Base-by-base conservation (phyloP, 768 basidiomycete species). In the Tubosaeta sp. region DNA sequence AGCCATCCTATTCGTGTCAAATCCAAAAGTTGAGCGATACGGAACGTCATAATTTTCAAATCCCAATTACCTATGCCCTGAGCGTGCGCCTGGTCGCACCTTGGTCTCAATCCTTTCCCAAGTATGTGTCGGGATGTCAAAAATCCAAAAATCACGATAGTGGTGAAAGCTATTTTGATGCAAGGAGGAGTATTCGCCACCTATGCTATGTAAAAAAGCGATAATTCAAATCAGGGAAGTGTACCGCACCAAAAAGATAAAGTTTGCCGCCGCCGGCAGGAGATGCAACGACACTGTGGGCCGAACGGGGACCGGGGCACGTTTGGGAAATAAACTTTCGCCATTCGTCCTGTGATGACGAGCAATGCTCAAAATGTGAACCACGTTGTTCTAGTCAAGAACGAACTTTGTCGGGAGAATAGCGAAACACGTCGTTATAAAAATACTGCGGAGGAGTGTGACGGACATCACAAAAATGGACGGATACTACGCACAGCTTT, bases 31-130 rank as follows among this genome's bases (percentile, higher is more conserved):
- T 52, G 6, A 51, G 50, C n/a, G 22, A 43, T 6, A 19, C 7
- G 1, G 26, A 11, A 14, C 32, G 7, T 6, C 3, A 16, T 9
- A 43, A 13, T 5, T 25, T 43, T 2, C 1, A 26, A 9, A 1
- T 33, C 9, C 57, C 0, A 44, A 88, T 82, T 46, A 88, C 83
- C 92, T 76, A 69, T 92, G 90, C 2, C 93, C 94, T 3, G 86
- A 90, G 38, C 92, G 75, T 6, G 91, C 88, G 35, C 80, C 84
- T 0, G 92, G 93, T 25, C 82, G 76, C 14, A 85, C 66, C 62
- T 91, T 93, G 5, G 90, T 92, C 34, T 95, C 93, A 46, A 94
- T 89, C 8, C 90, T 75, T 58, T 95, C 90, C 93, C 94, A 95
- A 0, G 78, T 70, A 55, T 91, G 88, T 0, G 83, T 85, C 3